Evolutionary conservation across 106 monocot species (phyloP), one percentile per base, ranked within the genome.

Genomic region (Apostasia ramifera): DNA sequence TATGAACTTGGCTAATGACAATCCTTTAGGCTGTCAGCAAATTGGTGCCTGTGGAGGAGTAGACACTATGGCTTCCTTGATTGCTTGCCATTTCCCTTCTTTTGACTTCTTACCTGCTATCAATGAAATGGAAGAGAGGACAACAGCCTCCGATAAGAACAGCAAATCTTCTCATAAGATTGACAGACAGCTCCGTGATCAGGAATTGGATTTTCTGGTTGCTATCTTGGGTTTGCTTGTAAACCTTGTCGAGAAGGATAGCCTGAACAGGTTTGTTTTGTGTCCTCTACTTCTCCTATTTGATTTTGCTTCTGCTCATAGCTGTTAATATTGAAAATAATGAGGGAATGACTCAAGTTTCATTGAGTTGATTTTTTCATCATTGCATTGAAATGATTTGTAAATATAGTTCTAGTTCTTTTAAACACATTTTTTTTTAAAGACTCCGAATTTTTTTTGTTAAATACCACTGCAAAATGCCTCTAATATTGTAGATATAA

Each of bases 1-100:
- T 60, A 99, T 99, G 86, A 99, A 99, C 83, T 83, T 99, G 66
- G 86, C 98, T 57, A 99, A 99, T 82, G 93, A 93, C 76, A 99
- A 99, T 66, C 81, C 90, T 65, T 63, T 77, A 40, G 93, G 93
- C 41, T 99, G 98, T 82, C 93, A 76, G 74, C 81, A 93, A 73
- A 99, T 93, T 76, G 93, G 80, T 66, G 53, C 87, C 48, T 85
- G 83, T 77, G 98, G 90, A 52, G 98, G 98, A 67, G 44, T 99
- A 43, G 83, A 93, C 53, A 79, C 83, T 44, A 81, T 99, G 90
- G 85, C 83, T 59, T 87, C 85, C 51, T 82, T 99, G 72, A 93
- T 99, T 52, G 46, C 76, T 7, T 85, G 62, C 52, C 93, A 99
- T 76, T 93, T 99, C 61, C 93, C 98, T 63, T 90, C 87, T 72